Evolutionary conservation across 140 eudicot genomes (phyloP).

Genomic region (Flaveria floridana): DNA sequence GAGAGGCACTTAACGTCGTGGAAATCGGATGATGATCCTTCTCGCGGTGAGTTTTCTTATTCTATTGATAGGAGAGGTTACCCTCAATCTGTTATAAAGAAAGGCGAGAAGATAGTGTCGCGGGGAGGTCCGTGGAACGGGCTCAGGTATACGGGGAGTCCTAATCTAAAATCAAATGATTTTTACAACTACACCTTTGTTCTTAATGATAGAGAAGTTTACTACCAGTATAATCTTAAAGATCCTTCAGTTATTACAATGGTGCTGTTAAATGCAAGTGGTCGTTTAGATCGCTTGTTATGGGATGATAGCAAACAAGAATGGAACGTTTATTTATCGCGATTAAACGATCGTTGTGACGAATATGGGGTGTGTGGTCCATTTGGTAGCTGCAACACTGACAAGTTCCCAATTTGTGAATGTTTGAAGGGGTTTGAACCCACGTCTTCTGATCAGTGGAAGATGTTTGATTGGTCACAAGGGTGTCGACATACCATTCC

Average conservation of each 20-base stretch:
- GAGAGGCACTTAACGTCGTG: conserved; percentile 12
- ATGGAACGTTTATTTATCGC: conserved; percentile 27
- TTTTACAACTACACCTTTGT: conserved; percentile 16
- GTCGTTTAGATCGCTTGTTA: conserved; percentile 18
- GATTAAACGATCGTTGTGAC: conserved; percentile 34
- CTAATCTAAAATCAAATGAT: conserved; percentile 10
- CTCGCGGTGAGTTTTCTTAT: conserved; percentile 29
- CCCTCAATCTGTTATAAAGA: conserved; percentile 33
- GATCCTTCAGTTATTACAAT: conserved; percentile 17
- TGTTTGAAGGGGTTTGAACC: conserved; percentile 50
- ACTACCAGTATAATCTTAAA: conserved; percentile 10
- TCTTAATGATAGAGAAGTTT: neutral
- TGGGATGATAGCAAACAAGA: conserved; percentile 10
- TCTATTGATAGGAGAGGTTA: conserved; percentile 41
- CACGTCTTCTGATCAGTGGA: conserved; percentile 31
- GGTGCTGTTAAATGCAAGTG: conserved; percentile 19
- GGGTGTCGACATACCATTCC: conserved; percentile 38
- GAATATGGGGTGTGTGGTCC: conserved; percentile 35
- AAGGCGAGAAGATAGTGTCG: neutral
- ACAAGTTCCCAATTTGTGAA: conserved; percentile 36
- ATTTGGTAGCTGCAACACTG: conserved; percentile 32
- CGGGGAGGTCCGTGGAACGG: conserved; percentile 58
- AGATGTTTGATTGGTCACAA: conserved; percentile 29
- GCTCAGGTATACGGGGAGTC: conserved; percentile 30
- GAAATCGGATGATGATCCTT: conserved; percentile 43